phyloP scores from a whole-genome alignment of 2,329 filamentous ascomycete species.

The Corniculantispora saksenae region DNA sequence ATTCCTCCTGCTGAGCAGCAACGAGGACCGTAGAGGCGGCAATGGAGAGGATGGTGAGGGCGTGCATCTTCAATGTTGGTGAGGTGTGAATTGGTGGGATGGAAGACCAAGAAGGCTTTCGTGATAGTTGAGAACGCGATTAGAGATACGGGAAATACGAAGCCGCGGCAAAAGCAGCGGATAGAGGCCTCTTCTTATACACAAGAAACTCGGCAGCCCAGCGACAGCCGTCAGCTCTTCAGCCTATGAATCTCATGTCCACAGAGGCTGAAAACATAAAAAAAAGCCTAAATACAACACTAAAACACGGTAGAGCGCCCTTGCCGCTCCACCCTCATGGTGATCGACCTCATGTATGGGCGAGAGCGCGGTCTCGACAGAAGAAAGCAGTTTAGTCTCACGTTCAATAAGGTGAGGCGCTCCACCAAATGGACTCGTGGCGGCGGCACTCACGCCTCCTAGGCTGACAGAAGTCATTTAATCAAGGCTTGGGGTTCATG shows the following conservation, averaged over 20 bases:
- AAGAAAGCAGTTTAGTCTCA: slow-evolving; percentile 10
- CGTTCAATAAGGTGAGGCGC: not conserved
- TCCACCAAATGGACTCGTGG: not conserved
- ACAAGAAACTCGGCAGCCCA: not conserved
- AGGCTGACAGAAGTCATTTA: slow-evolving; percentile 18
- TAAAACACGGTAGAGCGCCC: not conserved
- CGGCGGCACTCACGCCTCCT: slow-evolving; percentile 11
- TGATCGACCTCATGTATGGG: not conserved
- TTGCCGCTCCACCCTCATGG: not conserved
- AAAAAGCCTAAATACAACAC: slow-evolving; percentile 13
- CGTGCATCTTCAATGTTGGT: slow-evolving; percentile 1
- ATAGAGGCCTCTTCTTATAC: slow-evolving; percentile 9
- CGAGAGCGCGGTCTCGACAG: slow-evolving; percentile 6
- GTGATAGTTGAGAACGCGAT: not conserved
- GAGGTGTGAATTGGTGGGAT: not conserved
- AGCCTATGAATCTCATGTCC: not conserved
- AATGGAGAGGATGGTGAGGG: slow-evolving; percentile 7
- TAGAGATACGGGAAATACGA: not conserved
- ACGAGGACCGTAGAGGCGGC: slow-evolving; percentile 11
- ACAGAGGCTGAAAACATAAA: not conserved
- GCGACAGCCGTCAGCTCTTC: not conserved
- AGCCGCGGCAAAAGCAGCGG: not conserved
- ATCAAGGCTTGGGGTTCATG: not conserved
- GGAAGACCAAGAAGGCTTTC: not conserved
- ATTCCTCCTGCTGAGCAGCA: slow-evolving; percentile 12